These are phyloP conservation scores for Chlorella sp. DNA, from an alignment of 139 green algal species.

Conservation along the genomic window DNA sequence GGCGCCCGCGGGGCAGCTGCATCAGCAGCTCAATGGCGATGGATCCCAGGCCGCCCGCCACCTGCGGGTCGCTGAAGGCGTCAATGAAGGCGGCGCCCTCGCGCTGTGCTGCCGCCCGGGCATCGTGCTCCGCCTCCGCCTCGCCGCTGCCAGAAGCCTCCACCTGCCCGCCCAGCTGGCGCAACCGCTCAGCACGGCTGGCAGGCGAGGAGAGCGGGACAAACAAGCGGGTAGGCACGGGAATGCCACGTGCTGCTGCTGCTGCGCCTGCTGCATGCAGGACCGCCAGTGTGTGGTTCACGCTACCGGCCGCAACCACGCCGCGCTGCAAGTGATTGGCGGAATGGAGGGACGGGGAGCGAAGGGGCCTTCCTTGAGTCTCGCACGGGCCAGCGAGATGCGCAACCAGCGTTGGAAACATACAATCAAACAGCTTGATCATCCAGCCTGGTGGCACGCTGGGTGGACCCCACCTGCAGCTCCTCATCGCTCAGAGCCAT, in stretches of 20 bases:
- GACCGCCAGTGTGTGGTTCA: conserved; percentile 73
- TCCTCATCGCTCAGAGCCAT: conserved; percentile 41
- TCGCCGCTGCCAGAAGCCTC: conserved; percentile 46
- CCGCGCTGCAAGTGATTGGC: neutral
- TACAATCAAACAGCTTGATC: too few relatives aligned
- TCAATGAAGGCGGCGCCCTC: too few relatives aligned
- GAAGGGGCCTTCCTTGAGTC: too few relatives aligned
- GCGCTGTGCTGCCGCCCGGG: conserved; percentile 37
- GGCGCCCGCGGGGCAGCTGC: conserved; percentile 24
- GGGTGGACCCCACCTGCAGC: conserved; percentile 18
- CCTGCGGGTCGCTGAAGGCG: conserved; percentile 40
- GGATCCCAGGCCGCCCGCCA: conserved; percentile 65
- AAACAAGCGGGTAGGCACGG: conserved; percentile 46
- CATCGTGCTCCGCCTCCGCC: conserved; percentile 56
- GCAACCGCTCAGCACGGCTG: conserved; percentile 56
- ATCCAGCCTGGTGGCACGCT: too few relatives aligned
- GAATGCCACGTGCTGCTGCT: neutral
- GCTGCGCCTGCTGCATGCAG: conserved; percentile 44
- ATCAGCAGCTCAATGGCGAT: conserved; percentile 65
- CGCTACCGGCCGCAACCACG: conserved; percentile 60
- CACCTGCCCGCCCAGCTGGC: conserved; percentile 33
- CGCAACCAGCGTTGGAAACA: too few relatives aligned
- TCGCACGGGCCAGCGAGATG: too few relatives aligned
- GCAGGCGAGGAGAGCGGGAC: conserved; percentile 48
- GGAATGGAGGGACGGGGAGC: too few relatives aligned